Conservation (phyloP, 805 yeast genomes). For the Komagataella ulmi region DNA sequence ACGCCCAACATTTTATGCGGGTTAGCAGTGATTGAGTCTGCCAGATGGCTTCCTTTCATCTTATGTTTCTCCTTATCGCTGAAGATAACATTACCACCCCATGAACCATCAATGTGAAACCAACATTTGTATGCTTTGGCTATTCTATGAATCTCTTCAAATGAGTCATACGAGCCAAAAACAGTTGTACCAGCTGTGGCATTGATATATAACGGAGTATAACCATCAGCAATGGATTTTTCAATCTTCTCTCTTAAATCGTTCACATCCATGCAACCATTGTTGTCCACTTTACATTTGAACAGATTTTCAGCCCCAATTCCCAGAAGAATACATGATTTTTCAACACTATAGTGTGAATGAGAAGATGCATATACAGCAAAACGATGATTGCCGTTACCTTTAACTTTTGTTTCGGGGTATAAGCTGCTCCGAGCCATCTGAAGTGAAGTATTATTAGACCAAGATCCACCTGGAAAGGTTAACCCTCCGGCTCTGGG, state of each 20-base stretch:
- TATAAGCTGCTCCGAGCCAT: constrained; percentile 53
- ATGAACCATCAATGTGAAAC: constrained; percentile 82
- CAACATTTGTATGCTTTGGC: constrained; percentile 46
- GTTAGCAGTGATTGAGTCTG: constrained; percentile 67
- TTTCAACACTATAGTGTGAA: constrained; percentile 70
- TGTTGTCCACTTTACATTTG: constrained; percentile 41
- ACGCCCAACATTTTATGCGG: constrained; percentile 89
- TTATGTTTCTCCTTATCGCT: constrained; percentile 30
- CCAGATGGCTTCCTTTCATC: constrained; percentile 47
- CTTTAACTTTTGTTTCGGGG: constrained; percentile 58
- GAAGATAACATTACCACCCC: constrained; percentile 83
- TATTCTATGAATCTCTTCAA: constrained; percentile 37
- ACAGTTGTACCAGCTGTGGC: constrained; percentile 89
- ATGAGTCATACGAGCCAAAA: constrained; percentile 69
- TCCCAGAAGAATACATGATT: constrained; percentile 68
- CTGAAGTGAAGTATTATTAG: constrained; percentile 67
- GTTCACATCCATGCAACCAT: constrained; percentile 42
- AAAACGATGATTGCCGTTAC: constrained; percentile 39
- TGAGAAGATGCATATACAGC: constrained; percentile 63
- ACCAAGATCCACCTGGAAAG: constrained; percentile 81
- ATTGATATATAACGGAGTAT: constrained; percentile 60
- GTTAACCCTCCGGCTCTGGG: constrained; percentile 68
- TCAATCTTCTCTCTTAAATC: constrained; percentile 32
- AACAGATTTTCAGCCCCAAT: constrained; percentile 50
- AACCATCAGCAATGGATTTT: constrained; percentile 34